Percentiles rank a stretch among this genome's conserved stretches.
Conservation (phyloP, 2,329 filamentous ascomycete species). For the Ophiostoma perfectum region DNA sequence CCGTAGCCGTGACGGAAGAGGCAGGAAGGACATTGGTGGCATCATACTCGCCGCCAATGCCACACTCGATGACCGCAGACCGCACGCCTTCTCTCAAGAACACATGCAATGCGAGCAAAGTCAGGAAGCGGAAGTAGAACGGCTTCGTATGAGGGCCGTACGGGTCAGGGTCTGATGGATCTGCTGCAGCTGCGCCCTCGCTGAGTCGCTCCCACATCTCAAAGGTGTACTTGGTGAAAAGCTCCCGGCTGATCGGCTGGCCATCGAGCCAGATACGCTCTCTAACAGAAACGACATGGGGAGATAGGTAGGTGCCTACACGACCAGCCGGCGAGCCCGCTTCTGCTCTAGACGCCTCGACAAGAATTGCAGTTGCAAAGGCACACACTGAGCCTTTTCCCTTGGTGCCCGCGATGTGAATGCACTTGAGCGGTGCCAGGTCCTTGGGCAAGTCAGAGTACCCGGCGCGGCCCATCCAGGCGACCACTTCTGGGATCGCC, state of each 20-base stretch:
- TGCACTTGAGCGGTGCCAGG: slow-evolving; percentile 56
- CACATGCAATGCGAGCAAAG: slow-evolving; percentile 77
- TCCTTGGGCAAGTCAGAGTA: slow-evolving; percentile 51
- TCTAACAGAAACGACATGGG: slow-evolving; percentile 75
- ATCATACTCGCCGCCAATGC: slow-evolving; percentile 65
- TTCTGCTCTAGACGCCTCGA: neutral
- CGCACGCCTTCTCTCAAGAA: slow-evolving; percentile 72
- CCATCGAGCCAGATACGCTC: slow-evolving; percentile 82
- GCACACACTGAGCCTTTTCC: slow-evolving; percentile 70
- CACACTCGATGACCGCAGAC: slow-evolving; percentile 81
- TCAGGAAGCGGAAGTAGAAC: slow-evolving; percentile 88
- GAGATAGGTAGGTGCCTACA: slow-evolving; percentile 68
- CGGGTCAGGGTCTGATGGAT: slow-evolving; percentile 40
- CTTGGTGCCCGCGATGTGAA: slow-evolving; percentile 72
- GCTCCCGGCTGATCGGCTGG: slow-evolving; percentile 57
- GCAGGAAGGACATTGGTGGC: slow-evolving; percentile 73
- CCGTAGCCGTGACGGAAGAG: slow-evolving; percentile 25
- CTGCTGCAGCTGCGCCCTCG: slow-evolving; percentile 35
- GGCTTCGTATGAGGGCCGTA: slow-evolving; percentile 64
- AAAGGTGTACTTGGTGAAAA: slow-evolving; percentile 75
- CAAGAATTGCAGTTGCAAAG: slow-evolving; percentile 58
- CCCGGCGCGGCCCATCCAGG: slow-evolving; percentile 70
- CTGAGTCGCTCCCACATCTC: slow-evolving; percentile 68
- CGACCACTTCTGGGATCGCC: slow-evolving; percentile 75
- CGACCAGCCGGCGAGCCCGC: slow-evolving; percentile 30